A percentile compares a stretch with the other conserved stretches of the same genome.
Conservation (phyloP, 495 filamentous ascomycete genomes). For the Penicillium atrosanguineum region DNA sequence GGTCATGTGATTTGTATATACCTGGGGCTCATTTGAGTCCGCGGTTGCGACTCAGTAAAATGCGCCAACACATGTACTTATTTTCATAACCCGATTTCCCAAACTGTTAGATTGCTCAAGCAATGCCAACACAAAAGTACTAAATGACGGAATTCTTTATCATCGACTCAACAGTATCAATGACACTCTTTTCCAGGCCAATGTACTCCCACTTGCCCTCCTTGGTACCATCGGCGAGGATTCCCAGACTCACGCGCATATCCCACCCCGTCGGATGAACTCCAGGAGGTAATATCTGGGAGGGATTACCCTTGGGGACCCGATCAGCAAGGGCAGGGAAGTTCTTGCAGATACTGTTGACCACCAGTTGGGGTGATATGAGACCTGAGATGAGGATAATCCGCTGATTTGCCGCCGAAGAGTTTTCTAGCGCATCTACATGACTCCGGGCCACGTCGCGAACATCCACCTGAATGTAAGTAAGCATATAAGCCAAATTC, state of each 20-base stretch:
- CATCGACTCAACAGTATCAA: constrained; percentile 27
- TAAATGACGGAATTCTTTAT: constrained; percentile 11
- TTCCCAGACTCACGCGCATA: constrained; percentile 22
- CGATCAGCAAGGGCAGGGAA: constrained; percentile 25
- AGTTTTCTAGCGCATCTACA: constrained; percentile 28
- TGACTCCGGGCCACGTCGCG: constrained; percentile 38
- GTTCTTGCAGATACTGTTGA: constrained; percentile 25
- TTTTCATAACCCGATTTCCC: background rate
- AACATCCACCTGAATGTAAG: constrained; percentile 31
- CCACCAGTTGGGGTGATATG: constrained; percentile 28
- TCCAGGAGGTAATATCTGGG: constrained; percentile 19
- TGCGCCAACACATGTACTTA: too few relatives aligned
- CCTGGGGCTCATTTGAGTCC: background rate
- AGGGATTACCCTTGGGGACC: constrained; percentile 23
- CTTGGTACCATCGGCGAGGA: constrained; percentile 20
- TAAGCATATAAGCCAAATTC: background rate
- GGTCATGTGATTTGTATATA: constrained; percentile 14
- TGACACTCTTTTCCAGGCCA: constrained; percentile 22
- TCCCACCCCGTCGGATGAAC: constrained; percentile 33
- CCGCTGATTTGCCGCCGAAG: constrained; percentile 28
- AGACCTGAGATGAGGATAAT: constrained; percentile 26
- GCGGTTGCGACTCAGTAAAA: too few relatives aligned
- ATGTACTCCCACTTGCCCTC: constrained; percentile 22
- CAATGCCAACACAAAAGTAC: background rate
- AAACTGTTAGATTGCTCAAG: background rate